Evolutionary conservation across 345 rosid genomes (phyloP), one percentile per base, ranked within the genome.

Genomic region (Mangifera indica): DNA sequence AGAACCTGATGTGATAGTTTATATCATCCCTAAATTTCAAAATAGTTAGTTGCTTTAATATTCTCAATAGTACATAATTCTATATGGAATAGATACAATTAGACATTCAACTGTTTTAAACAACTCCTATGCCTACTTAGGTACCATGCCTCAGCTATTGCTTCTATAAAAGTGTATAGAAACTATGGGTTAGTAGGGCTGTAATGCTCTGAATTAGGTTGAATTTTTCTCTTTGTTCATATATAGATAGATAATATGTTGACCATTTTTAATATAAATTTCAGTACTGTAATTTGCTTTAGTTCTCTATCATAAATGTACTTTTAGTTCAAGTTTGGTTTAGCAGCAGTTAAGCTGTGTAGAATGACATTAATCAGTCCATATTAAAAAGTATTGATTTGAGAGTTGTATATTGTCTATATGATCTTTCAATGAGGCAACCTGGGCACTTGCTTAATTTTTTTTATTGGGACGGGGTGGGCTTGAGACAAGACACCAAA

Each of bases 171-270:
- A 29, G 66, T 66, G 29, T 76, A 55, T 70, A 46, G n/a, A 66
- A 65, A 54, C 26, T 56, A 76, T 55, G 79, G 56, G 74, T 70
- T 37, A 76, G 78, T 70, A 32, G 58, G 51, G 26, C 24, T 46
- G 55, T 21, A 61, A 14, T 58, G 67, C 53, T 51, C 7, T 54
- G 26, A 51, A 56, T 7, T 42, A 57, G 20, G 13, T 54, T 75
- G 40, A 32, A 46, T 69, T 37, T 10, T 37, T 13, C 56, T 42
- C 52, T 15, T 22, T 40, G 22, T 68, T 56, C 29, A 25, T 24
- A 17, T n/a, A 49, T 64, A 51, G 58, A 10, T 29, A 12, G 58
- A 66, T 66, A 67, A 32, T 11, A 1, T 56, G 15, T 12, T 56
- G 15, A 10, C 42, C 7, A 7, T 14, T 42, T 44, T 48, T 5